Evolutionary conservation across 2,329 filamentous ascomycete genomes (phyloP).

Genomic region (Elsinoe necatrix): DNA sequence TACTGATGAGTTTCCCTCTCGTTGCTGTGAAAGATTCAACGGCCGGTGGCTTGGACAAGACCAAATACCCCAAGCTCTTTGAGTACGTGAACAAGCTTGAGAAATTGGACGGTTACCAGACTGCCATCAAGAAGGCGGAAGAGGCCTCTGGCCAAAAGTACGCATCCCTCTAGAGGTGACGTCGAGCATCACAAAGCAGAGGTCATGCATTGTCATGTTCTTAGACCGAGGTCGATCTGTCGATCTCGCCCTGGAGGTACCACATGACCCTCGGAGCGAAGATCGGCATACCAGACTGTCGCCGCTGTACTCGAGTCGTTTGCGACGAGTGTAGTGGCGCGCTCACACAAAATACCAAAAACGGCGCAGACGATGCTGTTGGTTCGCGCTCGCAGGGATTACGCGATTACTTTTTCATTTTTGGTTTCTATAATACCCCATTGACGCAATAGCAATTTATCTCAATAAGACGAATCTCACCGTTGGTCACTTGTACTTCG

Average conservation of each 20-base stretch:
- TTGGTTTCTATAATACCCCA: not conserved
- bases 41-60: slow-evolving; percentile 32
- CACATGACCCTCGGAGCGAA: no score
- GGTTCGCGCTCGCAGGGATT: not conserved
- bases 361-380: not conserved
- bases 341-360: no score
- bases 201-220: no score
- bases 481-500: not conserved
- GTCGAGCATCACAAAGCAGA: no score
- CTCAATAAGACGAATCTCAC: not conserved
- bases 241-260: no score
- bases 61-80: slow-evolving; percentile 39
- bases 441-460: not conserved
- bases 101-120: slow-evolving; percentile 38
- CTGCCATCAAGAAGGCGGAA: slow-evolving; percentile 43
- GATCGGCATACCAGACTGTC: no score
- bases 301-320: no score
- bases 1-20: slow-evolving; percentile 45
- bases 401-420: not conserved
- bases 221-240: no score
- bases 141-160: slow-evolving; percentile 31
- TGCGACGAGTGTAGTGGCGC: no score
- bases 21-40: slow-evolving; percentile 33
- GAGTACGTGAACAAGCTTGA: slow-evolving; percentile 41
- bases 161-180: slow-evolving; percentile 1